These are phyloP conservation scores for Leishmania mexicana DNA, from an alignment of 208 protist genomes.

Conservation along the genomic window DNA sequence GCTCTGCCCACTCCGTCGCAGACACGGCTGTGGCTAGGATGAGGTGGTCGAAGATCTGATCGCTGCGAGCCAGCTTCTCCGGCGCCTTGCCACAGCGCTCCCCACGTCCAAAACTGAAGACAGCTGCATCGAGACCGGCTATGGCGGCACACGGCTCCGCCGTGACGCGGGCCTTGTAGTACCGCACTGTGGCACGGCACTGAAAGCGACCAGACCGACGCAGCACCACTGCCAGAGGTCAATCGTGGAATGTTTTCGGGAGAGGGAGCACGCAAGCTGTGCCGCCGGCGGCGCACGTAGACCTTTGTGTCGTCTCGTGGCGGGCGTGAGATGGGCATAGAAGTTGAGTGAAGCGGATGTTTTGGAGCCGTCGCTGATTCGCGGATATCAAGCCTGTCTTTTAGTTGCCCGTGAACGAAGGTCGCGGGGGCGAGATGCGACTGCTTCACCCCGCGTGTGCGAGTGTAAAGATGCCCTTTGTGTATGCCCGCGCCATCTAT, in stretches of 20 bases:
- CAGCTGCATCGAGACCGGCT: constrained; percentile 10
- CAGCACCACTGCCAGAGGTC: neutral
- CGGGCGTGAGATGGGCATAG: neutral
- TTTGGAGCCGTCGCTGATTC: neutral
- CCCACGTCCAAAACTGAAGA: constrained; percentile 14
- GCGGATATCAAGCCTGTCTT: neutral
- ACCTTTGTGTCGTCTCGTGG: neutral
- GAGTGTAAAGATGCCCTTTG: neutral
- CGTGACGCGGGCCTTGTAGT: constrained; percentile 8
- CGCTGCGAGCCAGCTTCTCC: constrained; percentile 7
- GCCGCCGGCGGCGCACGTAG: neutral
- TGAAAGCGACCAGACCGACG: neutral
- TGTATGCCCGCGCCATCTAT: neutral
- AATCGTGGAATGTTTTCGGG: neutral
- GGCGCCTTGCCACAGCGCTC: constrained; percentile 17
- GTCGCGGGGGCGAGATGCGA: neutral
- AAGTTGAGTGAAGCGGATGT: no score
- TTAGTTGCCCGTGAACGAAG: neutral
- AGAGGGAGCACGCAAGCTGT: neutral
- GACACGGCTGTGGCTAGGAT: constrained; percentile 11
- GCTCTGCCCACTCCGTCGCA: constrained; percentile 17
- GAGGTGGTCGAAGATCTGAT: constrained; percentile 14
- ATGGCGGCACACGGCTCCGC: constrained; percentile 15
- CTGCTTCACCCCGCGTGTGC: no score
- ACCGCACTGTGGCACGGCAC: constrained; percentile 2